These are phyloP conservation scores for Suillus fuscotomentosus DNA, from an alignment of 768 basidiomycete species.

Conservation along the genomic window DNA sequence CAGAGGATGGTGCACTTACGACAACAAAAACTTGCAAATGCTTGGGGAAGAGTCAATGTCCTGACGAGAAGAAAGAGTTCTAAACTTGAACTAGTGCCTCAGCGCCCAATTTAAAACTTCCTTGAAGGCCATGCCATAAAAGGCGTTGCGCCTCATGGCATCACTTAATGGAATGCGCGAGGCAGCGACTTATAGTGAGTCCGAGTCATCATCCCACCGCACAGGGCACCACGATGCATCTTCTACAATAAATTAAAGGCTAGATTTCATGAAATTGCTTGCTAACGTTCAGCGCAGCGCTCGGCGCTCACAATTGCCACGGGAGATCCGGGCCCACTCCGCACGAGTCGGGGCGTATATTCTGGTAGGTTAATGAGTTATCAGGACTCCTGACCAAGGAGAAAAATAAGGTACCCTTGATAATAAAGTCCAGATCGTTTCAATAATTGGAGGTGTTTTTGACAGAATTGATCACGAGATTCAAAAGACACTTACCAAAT, in stretches of 20 bases:
- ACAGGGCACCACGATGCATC: not conserved
- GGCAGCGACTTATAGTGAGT: not conserved
- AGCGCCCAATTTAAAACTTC: constrained; percentile 1
- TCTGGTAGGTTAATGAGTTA: not conserved
- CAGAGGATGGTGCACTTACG: not conserved
- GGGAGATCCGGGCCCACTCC: not conserved
- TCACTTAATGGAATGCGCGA: not conserved
- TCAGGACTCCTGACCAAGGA: not conserved
- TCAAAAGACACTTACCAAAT: too few relatives aligned
- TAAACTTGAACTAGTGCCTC: not conserved
- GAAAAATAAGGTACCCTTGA: not conserved
- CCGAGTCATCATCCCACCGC: not conserved
- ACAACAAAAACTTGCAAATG: not conserved
- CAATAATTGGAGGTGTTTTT: not conserved
- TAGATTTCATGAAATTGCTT: not conserved
- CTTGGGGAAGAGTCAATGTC: not conserved
- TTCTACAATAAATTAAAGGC: not conserved
- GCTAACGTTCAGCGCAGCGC: not conserved
- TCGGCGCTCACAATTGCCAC: not conserved
- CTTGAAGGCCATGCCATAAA: not conserved
- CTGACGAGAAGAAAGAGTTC: not conserved
- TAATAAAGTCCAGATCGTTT: not conserved
- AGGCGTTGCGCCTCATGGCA: not conserved
- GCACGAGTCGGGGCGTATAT: not conserved
- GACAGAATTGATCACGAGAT: too few relatives aligned